These are phyloP conservation scores for Leonotis leonurus DNA, from an alignment of 257 asterid genomes.

Conservation along the genomic window DNA sequence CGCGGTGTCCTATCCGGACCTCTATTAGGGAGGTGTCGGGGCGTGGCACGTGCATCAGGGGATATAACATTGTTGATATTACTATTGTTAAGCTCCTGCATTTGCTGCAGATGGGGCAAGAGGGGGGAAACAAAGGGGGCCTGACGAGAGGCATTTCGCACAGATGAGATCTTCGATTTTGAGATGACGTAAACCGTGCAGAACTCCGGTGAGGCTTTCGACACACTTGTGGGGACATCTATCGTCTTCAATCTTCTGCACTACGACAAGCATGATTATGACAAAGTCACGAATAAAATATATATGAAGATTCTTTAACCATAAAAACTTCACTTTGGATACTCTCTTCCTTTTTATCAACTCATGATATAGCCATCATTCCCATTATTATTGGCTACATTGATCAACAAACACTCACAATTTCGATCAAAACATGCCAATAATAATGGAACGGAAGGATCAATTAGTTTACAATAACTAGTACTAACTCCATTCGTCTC, in stretches of 20 bases:
- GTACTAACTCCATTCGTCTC: too few species aligned
- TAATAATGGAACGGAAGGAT: too few species aligned
- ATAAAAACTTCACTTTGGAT: too few species aligned
- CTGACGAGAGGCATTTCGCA: constrained; percentile 44
- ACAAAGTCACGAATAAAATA: background rate
- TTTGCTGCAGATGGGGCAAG: constrained; percentile 25
- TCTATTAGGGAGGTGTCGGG: constrained; percentile 27
- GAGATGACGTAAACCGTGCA: constrained; percentile 61
- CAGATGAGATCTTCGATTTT: constrained; percentile 43
- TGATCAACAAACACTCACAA: too few species aligned
- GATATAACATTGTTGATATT: background rate
- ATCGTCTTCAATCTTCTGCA: constrained; percentile 49
- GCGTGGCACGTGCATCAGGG: constrained; percentile 16
- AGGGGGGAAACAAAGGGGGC: constrained; percentile 60
- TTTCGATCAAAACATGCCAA: too few species aligned
- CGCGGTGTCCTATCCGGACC: constrained; percentile 34
- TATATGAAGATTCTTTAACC: too few species aligned
- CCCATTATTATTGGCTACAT: too few species aligned
- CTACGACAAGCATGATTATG: constrained; percentile 8
- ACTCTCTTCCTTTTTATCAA: too few species aligned
- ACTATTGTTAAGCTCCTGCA: constrained; percentile 22
- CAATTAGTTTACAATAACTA: too few species aligned
- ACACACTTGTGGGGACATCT: constrained; percentile 45
- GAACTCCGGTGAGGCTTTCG: constrained; percentile 58
- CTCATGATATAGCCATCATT: too few species aligned